These are phyloP conservation scores for Astrocystis sublimbata DNA, from an alignment of 495 filamentous ascomycete species.

Conservation along the genomic window DNA sequence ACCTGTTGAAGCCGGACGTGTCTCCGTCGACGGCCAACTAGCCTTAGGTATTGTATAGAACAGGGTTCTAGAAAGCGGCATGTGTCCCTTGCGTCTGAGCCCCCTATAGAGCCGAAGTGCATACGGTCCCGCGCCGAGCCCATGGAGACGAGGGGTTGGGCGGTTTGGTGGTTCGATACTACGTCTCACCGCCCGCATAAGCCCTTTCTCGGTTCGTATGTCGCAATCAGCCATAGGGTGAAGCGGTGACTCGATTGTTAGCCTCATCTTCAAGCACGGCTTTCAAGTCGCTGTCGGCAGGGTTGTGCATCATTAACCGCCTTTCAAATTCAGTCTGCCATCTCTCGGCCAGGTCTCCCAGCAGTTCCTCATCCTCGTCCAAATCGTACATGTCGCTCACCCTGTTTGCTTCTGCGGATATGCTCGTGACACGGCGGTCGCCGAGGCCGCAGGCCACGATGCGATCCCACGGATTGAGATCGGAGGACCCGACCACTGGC, in stretches of 20 bases:
- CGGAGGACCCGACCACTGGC: conserved; percentile 24
- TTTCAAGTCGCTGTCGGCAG: not conserved
- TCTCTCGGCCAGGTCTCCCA: conserved; percentile 11
- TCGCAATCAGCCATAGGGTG: not conserved
- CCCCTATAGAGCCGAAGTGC: conserved; percentile 7
- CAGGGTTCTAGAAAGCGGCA: not conserved
- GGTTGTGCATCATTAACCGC: conserved; percentile 10
- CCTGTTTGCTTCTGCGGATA: conserved; percentile 39
- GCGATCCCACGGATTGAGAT: conserved; percentile 50
- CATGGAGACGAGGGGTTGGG: not conserved
- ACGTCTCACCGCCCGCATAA: not conserved
- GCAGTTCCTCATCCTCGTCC: not conserved
- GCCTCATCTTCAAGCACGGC: not conserved
- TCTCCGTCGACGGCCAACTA: not conserved
- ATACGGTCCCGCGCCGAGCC: not conserved
- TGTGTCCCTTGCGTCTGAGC: not conserved
- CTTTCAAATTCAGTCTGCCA: conserved; percentile 23
- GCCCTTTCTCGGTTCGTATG: not conserved
- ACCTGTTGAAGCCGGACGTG: not conserved
- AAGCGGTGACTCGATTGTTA: not conserved
- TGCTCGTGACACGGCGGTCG: conserved; percentile 73
- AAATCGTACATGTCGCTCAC: not conserved
- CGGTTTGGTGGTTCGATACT: not conserved
- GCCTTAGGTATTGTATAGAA: conserved; percentile 9
- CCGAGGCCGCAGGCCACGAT: conserved; percentile 87